A percentile compares a stretch with the other conserved stretches of the same genome.
These are phyloP conservation scores for Binderoboletus segoi DNA, from an alignment of 1,284 basidiomycete genomes.

Conservation along the genomic window DNA sequence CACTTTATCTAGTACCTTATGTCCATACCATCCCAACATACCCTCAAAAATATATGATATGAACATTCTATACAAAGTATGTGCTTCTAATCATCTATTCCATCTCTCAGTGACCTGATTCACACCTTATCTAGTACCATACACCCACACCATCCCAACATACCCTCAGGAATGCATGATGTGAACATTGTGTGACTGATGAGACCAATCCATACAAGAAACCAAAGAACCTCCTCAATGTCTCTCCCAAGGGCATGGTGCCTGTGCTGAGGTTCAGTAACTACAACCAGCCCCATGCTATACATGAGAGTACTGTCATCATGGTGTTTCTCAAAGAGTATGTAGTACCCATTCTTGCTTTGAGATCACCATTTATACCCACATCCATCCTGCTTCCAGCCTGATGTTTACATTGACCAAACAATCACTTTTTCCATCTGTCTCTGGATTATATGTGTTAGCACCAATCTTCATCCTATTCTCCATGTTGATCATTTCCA, in stretches of 20 bases:
- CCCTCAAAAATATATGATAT: neutral
- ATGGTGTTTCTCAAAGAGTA: conserved; percentile 76
- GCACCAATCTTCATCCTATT: conserved; percentile 17
- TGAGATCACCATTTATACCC: too few species aligned
- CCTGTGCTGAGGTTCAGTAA: conserved; percentile 65
- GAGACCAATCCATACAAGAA: conserved; percentile 86
- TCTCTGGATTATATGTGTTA: conserved; percentile 64
- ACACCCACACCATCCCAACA: conserved; percentile 10
- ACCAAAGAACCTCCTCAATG: conserved; percentile 72
- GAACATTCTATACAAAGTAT: neutral
- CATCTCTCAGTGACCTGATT: too few species aligned
- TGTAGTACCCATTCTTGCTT: neutral
- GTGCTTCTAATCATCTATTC: too few species aligned
- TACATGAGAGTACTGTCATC: conserved; percentile 75
- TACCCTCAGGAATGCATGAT: neutral
- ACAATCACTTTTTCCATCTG: conserved; percentile 57
- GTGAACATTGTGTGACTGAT: conserved; percentile 40
- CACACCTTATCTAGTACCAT: conserved; percentile 37
- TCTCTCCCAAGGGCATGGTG: conserved; percentile 80
- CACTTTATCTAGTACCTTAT: conserved; percentile 37
- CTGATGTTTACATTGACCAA: conserved; percentile 48
- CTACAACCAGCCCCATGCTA: conserved; percentile 51
- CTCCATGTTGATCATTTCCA: neutral
- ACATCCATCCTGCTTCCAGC: conserved; percentile 34
- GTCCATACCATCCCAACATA: conserved; percentile 10